These are phyloP conservation scores for Leishmania amazonensis DNA, from an alignment of 208 protist species.

Conservation along the genomic window DNA sequence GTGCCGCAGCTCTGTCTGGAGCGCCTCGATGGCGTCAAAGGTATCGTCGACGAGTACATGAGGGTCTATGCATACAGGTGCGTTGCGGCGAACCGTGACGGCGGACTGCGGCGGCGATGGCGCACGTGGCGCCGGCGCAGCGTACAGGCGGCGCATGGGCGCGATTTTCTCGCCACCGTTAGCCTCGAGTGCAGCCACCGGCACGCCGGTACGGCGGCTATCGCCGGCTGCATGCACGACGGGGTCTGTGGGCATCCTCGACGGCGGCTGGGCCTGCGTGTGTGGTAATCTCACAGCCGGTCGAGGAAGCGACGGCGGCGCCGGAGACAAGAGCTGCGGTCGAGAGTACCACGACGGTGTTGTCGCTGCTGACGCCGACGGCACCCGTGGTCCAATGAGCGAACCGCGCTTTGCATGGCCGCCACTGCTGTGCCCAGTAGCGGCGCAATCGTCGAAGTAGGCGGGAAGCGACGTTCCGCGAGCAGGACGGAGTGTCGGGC, in stretches of 20 bases:
- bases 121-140: background rate
- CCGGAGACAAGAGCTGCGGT: slow-evolving; percentile 19
- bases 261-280: background rate
- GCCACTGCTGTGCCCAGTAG: background rate
- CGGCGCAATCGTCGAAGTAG: background rate
- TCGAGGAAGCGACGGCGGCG: background rate
- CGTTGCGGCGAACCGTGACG: slow-evolving; percentile 19
- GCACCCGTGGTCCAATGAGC: background rate
- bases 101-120: background rate
- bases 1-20: slow-evolving; percentile 6
- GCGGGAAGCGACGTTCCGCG: slow-evolving; percentile 21
- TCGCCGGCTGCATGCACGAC: background rate
- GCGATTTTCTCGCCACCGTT: background rate
- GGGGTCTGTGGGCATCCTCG: background rate
- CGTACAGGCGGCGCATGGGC: background rate
- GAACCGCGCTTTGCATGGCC: background rate
- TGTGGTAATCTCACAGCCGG: background rate
- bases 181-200: background rate
- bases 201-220: background rate
- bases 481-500: background rate
- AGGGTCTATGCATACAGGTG: slow-evolving; percentile 33
- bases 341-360: slow-evolving; percentile 20
- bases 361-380: background rate
- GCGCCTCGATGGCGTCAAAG: slow-evolving; percentile 4
- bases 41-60: slow-evolving; percentile 16